phyloP scores from a whole-genome alignment of 805 yeast genomes.

The Wickerhamomyces xylosicus region DNA sequence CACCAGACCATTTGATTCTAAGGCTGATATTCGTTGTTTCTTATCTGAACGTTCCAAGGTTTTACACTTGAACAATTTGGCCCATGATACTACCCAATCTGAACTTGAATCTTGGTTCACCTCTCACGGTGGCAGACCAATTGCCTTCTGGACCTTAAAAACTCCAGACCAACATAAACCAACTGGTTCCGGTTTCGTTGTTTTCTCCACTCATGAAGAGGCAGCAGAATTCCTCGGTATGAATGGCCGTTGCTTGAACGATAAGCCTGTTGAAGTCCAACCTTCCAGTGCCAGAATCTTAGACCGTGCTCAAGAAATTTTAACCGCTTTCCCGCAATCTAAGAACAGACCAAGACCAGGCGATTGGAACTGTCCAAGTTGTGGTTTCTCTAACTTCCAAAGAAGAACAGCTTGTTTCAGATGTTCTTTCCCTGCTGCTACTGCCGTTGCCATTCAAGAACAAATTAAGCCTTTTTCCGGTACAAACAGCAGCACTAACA shows the following conservation, averaged over 20 bases:
- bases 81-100: constrained; percentile 79
- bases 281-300: constrained; percentile 74
- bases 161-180: constrained; percentile 45
- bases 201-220: constrained; percentile 76
- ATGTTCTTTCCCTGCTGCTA: constrained; percentile 78
- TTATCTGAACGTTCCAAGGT: constrained; percentile 65
- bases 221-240: constrained; percentile 69
- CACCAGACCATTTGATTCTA: constrained; percentile 66
- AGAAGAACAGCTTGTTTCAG: constrained; percentile 90
- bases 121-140: constrained; percentile 76
- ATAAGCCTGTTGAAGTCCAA: constrained; percentile 71
- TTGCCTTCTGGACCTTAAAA: constrained; percentile 82
- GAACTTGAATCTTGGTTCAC: constrained; percentile 89
- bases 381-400: constrained; percentile 93
- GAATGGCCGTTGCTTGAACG: constrained; percentile 72
- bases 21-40: constrained; percentile 63
- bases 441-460: constrained; percentile 62
- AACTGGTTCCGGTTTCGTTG: constrained; percentile 68
- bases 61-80: constrained; percentile 70
- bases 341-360: constrained; percentile 92
- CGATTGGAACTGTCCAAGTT: constrained; percentile 96
- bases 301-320: constrained; percentile 72
- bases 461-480: constrained; percentile 28
- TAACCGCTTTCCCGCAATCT: constrained; percentile 76
- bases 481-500: constrained; percentile 5